Base-by-base conservation (phyloP, 2,329 filamentous ascomycete species). In the Calonectria pseudoreteaudii region DNA sequence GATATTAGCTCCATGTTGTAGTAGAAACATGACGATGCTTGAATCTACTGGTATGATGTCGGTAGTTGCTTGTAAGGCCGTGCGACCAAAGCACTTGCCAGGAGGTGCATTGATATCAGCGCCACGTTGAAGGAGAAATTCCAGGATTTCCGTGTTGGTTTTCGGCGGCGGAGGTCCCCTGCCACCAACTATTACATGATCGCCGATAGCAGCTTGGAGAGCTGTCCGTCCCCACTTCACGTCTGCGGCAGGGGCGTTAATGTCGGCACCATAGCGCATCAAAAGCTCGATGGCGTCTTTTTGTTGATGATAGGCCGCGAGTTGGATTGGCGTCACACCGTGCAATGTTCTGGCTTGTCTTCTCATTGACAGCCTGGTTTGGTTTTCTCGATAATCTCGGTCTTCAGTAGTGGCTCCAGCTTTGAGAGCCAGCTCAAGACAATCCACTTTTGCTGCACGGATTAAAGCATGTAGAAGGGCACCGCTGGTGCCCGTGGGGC, bases 101-200 rank as follows among this genome's bases (percentile, higher is more conserved):
- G 68, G 34, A 28, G 68, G 58, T 20, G 58, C 68, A 56, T 70
- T 70, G 36, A 70, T 41, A 13, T 70, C 36, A 20, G 68, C 68
- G 6, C 60, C 49, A 30, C 11, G 44, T 20, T 14, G 56, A 7
- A 70, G 47, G 34, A 65, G 58, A 36, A 53, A 52, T 4, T 18
- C 34, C 6, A 70, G 3, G 5, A 53, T 64, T 5, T 44, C 60
- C 9, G 38, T 16, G 14, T 44, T 65, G 1, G 41, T 23, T 56
- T 34, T 53, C 20, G 18, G 31, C 34, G n/a, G 26, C 26, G 6
- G 9, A 4, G n/a, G 9, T 53, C 3, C 9, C 18, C 38, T 65
- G 4, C 11, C 16, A 28, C 8, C 20, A 31, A 65, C 36, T 16
- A 30, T 6, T 65, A 65, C 38, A n/a, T 26, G n/a, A 50, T 38